Conservation (phyloP, 2,329 filamentous ascomycete genomes). For the Cladophialophora bantiana region DNA sequence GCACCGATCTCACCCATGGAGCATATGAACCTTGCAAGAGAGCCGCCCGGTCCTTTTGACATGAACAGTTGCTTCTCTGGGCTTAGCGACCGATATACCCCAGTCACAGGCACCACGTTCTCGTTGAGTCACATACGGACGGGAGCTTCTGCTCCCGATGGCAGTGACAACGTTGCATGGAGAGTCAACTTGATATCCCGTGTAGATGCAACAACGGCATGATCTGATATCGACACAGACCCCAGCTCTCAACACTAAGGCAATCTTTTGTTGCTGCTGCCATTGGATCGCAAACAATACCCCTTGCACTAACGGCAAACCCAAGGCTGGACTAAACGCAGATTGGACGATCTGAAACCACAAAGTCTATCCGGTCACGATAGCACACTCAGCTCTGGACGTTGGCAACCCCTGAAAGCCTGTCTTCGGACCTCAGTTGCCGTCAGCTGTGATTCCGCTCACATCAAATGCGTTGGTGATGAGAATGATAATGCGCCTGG, state of each 20-base stretch:
- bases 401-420: not conserved
- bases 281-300: not conserved
- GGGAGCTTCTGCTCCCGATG: not conserved
- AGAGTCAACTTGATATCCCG: not conserved
- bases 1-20: not conserved
- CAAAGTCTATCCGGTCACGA: not conserved
- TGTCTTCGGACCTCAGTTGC: not conserved
- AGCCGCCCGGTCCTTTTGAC: not conserved
- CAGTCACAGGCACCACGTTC: not conserved
- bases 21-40: not conserved
- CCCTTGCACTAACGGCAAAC: not conserved
- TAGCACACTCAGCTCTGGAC: not conserved
- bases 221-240: not conserved
- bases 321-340: not conserved
- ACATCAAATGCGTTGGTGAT: not conserved
- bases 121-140: not conserved
- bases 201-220: not conserved
- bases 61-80: conserved; percentile 10
- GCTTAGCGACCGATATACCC: not conserved
- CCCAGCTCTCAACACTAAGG: not conserved
- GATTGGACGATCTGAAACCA: not conserved
- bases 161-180: not conserved
- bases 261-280: not conserved
- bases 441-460: not conserved
- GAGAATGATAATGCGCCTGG: not conserved